Conservation (phyloP, 108 stramenopile genomes). For the Discostella pseudostelligera region DNA sequence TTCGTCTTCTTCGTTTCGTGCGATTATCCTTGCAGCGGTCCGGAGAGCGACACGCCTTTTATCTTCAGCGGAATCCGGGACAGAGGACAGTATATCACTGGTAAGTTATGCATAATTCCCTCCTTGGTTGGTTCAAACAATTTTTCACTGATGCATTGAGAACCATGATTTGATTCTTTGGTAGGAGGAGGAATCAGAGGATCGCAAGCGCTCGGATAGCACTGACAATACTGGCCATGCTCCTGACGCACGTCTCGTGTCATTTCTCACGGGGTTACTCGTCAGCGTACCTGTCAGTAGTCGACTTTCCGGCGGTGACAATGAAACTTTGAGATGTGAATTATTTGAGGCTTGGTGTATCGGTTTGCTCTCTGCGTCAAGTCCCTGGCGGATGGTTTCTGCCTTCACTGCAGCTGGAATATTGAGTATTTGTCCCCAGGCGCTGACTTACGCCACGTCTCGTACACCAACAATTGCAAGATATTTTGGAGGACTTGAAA, state of each 20-base stretch:
- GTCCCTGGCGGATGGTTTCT: slow-evolving; percentile 84
- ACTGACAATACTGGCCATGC: slow-evolving; percentile 18
- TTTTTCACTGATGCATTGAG: background rate
- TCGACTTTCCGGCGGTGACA: slow-evolving; percentile 39
- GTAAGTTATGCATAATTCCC: slow-evolving; percentile 12
- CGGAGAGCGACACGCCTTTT: slow-evolving; percentile 65
- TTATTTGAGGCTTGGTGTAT: slow-evolving; percentile 84
- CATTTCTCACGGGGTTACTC: slow-evolving; percentile 70
- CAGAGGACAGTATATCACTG: slow-evolving; percentile 48
- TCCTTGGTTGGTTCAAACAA: background rate
- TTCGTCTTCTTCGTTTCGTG: slow-evolving; percentile 54
- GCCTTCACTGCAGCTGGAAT: slow-evolving; percentile 72
- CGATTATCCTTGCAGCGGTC: slow-evolving; percentile 55
- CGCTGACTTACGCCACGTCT: slow-evolving; percentile 41
- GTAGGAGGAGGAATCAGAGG: slow-evolving; percentile 22
- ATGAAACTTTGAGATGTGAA: slow-evolving; percentile 39
- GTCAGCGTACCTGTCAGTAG: slow-evolving; percentile 48
- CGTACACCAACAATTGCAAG: slow-evolving; percentile 48
- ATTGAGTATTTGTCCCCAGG: slow-evolving; percentile 55
- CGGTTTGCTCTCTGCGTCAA: slow-evolving; percentile 74
- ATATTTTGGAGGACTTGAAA: slow-evolving; percentile 61
- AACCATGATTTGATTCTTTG: no score
- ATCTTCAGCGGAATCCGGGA: slow-evolving; percentile 60
- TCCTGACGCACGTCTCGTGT: slow-evolving; percentile 75
- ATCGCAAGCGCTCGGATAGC: slow-evolving; percentile 9